Base-by-base conservation (phyloP, 495 filamentous ascomycete species). In the Aspergillus bertholletiae region DNA sequence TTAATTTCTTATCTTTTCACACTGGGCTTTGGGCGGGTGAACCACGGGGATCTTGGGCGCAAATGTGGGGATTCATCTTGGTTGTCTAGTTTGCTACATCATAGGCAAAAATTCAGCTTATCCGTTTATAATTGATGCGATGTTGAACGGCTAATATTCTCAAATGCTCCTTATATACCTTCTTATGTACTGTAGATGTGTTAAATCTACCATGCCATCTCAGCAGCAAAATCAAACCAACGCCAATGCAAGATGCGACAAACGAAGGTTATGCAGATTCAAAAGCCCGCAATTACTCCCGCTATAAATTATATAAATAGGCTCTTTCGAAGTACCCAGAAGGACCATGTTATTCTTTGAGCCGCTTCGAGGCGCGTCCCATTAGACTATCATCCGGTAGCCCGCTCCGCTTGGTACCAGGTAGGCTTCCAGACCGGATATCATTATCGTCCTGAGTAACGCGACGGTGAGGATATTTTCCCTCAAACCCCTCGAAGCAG, bases 361-460 rank as follows among this genome's bases (percentile, higher is more conserved):
- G 56, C 12, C 75, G 73, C 51, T 78, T 78, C 12, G 71, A 51
- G 15, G 71, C 72, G 39, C 75, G 64, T 28, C 68, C 75, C 41
- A 84, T 74, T 37, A 94, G 56, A 17, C 79, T 84, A 76, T 96
- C 93, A 70, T 96, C 93, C 5, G 89, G 88, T 51, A 96, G 60
- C 2, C 90, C 94, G 56, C 88, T 92, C 44, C 92, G 79, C 73
- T 97, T 97, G 2, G 93, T 96, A 1, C 94, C 94, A 7, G 94
- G 90, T 30, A 96, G 67, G 67, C 89, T 92, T n/a, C 84, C 83
- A 0, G 87, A 88, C 4, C 89, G 79, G 49, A 97, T 96, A 71
- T 97, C 94, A 64, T 95, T 95, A 63, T 96, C 91, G 60, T 97
- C 94, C 62, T 93, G 87, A 49, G 86, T 95, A 6, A 99, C 92